Evolutionary conservation across 2,329 filamentous ascomycete genomes (phyloP).

Genomic region (Teratosphaeria nubilosa): DNA sequence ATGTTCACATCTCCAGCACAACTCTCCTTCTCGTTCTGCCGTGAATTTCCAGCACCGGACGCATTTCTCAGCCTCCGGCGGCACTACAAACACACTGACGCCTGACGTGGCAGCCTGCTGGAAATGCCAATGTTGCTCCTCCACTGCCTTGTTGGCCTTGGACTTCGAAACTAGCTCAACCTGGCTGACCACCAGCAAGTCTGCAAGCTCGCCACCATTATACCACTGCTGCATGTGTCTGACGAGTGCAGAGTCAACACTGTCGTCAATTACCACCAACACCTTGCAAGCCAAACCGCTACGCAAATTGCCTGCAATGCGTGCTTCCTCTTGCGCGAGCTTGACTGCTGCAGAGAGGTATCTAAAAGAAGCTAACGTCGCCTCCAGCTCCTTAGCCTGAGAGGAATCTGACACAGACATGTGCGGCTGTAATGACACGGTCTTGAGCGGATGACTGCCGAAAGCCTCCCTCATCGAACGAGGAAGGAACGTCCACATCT

Average conservation of each 20-base stretch:
- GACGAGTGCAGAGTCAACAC: neutral
- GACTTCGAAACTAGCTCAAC: slow-evolving; percentile 1
- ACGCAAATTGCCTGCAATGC: slow-evolving; percentile 61
- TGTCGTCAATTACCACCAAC: slow-evolving; percentile 9
- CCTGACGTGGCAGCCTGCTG: slow-evolving; percentile 30
- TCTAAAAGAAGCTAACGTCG: slow-evolving; percentile 31
- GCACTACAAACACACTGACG: slow-evolving; percentile 23
- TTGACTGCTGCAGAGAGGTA: slow-evolving; percentile 59
- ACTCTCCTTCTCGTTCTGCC: slow-evolving; percentile 48
- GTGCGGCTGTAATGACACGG: slow-evolving; percentile 12
- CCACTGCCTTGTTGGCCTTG: neutral
- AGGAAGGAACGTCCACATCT: slow-evolving; percentile 74
- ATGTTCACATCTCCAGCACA: slow-evolving; percentile 66
- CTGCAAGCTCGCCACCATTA: slow-evolving; percentile 25
- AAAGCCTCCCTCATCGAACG: slow-evolving; percentile 13
- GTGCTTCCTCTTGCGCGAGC: slow-evolving; percentile 60
- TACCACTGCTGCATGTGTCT: slow-evolving; percentile 2
- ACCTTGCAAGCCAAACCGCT: slow-evolving; percentile 74
- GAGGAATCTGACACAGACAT: neutral
- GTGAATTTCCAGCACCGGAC: slow-evolving; percentile 81
- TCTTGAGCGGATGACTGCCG: slow-evolving; percentile 16
- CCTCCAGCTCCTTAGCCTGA: slow-evolving; percentile 35
- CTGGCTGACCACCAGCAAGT: slow-evolving; percentile 34
- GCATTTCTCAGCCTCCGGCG: slow-evolving; percentile 58
- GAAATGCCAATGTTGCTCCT: slow-evolving; percentile 28